A percentile compares a stretch with the other conserved stretches of the same genome.
phyloP scores from a whole-genome alignment of 1,284 basidiomycete species.

The Ceratobasidium papillatum region DNA sequence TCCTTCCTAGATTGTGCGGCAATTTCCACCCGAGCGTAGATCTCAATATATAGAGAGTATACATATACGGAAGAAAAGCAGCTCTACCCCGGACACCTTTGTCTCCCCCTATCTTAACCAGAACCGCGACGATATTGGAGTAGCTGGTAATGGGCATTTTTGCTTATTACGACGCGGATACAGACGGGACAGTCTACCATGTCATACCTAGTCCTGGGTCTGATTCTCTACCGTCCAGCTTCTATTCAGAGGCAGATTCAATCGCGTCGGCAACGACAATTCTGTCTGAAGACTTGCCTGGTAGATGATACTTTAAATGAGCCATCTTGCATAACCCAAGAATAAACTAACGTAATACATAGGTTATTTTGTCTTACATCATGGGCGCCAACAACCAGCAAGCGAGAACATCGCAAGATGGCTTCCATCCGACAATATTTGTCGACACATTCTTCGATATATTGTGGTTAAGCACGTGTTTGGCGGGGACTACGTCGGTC shows the following conservation, averaged over 20 bases:
- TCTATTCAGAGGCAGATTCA: background rate
- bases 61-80: too few relatives aligned
- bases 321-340: background rate
- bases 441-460: background rate
- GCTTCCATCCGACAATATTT: background rate
- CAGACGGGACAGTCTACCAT: background rate
- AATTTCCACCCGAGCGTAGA: too few relatives aligned
- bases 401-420: background rate
- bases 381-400: background rate
- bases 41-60: too few relatives aligned
- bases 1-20: too few relatives aligned
- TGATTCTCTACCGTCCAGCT: background rate
- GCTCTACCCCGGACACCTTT: too few relatives aligned
- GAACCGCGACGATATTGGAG: background rate
- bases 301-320: background rate
- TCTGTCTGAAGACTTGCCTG: background rate
- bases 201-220: background rate
- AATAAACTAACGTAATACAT: background rate
- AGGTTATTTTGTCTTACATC: background rate
- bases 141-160: background rate
- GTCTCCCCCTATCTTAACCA: too few relatives aligned
- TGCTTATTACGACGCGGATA: background rate
- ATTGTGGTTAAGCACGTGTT: background rate
- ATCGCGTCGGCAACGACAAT: background rate
- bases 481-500: background rate